Evolutionary conservation across 441 rosid genomes (phyloP), one percentile per base, ranked within the genome.

Genomic region (Lepidium campestre): DNA sequence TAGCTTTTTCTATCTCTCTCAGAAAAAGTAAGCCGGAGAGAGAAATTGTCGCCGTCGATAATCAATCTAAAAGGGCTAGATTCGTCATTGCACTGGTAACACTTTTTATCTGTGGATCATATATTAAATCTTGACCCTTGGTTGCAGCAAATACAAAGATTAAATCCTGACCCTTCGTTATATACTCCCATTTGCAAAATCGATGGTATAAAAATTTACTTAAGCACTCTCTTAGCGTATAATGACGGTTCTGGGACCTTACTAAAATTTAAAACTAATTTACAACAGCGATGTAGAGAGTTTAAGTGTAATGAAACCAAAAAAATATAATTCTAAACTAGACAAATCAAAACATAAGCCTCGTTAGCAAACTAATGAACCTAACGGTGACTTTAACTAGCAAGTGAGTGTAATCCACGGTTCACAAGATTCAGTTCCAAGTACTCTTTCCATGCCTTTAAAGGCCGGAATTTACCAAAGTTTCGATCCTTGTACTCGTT

Each of bases 391-490:
- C 47, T 58, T 17, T 22, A 27, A 46, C 37, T 57, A 41, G 54
- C 44, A 35, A 35, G 62, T 15, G 59, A 45, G 31, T 49, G 12
- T 46, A 37, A 50, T 72, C 82, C 68, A 70, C 20, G 63, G 79
- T 48, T 64, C 23, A 70, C 60, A 45, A 78, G 22, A 69, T 79
- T 80, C 32, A 74, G 83, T 72, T 78, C 79, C 17, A 85, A 70
- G 67, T 73, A 80, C 54, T 60, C 82, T 67, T 75, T 86, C 96
- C 96, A 88, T 5, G 81, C 81, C 72, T 80, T 86, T 74, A 82
- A 62, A n/a, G 96, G 86, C 40, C 66, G 27, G 2, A 52, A 17
- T 35, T 67, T 67, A 17, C 75, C 48, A 19, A 48, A 20, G 32
- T 40, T 55, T 57, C 55, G 67, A 2, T 59, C n/a, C 54, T 78